Evolutionary conservation across 345 rosid genomes (phyloP), one percentile per base, ranked within the genome.

Genomic region (Populus simonii): DNA sequence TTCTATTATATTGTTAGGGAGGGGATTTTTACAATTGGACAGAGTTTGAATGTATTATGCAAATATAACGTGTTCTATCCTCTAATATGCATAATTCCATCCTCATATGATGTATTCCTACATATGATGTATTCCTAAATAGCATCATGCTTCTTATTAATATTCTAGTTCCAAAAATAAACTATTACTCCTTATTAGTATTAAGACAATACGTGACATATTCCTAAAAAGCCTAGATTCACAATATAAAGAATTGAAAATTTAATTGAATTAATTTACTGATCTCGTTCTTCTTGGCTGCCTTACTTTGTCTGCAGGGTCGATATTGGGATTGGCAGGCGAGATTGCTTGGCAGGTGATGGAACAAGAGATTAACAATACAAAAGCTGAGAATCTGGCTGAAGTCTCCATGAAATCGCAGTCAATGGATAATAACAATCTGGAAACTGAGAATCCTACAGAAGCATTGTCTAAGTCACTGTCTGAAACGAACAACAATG

Each of bases 291-390:
- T 57, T 57, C 9, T 3, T 55, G n/a, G 61, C 61, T 0, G 23
- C 23, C 23, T 57, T 22, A 57, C 25, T 22, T 55, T 20, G 62
- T 57, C 13, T 57, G 62, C 27, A 57, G 27, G 27, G 62, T 57
- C 5, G 1, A 57, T 57, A 22, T n/a, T n/a, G 62, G 27, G 27
- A 57, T 57, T n/a, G 62, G 27, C 23, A 9, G 12, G 11, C 23
- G 25, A 17, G 59, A 53, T 53, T 53, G 23, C 59, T 80, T 43
- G 35, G 66, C 74, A 33, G 80, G 47, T 63, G 33, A 84, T 86
- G 89, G 88, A 84, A 45, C 83, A 70, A 79, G 87, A 75, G 76
- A 85, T 78, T 49, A 61, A 8, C 66, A 65, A 78, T 75, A 51
- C 29, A 39, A 78, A 63, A 70, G 66, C 73, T 36, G 74, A 72